Percentiles rank a stretch among this genome's conserved stretches.
phyloP scores from a whole-genome alignment of 2,329 filamentous ascomycete species.

The Stenocarpella maydis region DNA sequence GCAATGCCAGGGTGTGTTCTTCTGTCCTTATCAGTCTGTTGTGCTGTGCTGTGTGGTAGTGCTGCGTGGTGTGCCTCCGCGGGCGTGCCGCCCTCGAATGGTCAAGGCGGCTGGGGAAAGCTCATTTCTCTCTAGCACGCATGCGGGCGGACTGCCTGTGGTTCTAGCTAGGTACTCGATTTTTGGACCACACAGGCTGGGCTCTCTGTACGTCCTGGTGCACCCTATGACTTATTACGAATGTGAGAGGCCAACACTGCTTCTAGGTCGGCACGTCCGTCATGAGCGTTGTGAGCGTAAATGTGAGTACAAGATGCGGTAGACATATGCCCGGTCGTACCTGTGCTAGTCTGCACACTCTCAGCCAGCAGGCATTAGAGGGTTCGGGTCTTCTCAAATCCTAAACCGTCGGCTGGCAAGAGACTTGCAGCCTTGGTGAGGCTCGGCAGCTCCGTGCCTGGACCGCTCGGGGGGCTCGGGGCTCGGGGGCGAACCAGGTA shows the following conservation, averaged over 20 bases:
- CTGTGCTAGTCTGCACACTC: too few relatives aligned
- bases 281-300: background rate
- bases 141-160: background rate
- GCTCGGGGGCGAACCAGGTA: background rate
- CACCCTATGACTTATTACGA: background rate
- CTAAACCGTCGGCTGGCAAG: background rate
- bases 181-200: background rate
- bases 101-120: background rate
- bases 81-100: constrained; percentile 13
- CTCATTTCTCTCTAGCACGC: background rate
- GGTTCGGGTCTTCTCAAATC: background rate
- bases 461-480: constrained; percentile 2
- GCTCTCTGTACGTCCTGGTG: background rate
- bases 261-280: background rate
- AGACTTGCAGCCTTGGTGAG: background rate
- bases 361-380: background rate
- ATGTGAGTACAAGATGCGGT: background rate
- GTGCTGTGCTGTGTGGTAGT: background rate
- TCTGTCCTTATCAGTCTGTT: background rate
- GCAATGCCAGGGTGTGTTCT: background rate
- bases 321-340: too few relatives aligned
- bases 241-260: background rate
- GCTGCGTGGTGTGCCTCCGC: background rate
- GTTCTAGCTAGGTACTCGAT: background rate
- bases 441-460: constrained; percentile 24